These are phyloP conservation scores for Haematococcus lacustris DNA, from an alignment of 139 green algal genomes.

Conservation along the genomic window DNA sequence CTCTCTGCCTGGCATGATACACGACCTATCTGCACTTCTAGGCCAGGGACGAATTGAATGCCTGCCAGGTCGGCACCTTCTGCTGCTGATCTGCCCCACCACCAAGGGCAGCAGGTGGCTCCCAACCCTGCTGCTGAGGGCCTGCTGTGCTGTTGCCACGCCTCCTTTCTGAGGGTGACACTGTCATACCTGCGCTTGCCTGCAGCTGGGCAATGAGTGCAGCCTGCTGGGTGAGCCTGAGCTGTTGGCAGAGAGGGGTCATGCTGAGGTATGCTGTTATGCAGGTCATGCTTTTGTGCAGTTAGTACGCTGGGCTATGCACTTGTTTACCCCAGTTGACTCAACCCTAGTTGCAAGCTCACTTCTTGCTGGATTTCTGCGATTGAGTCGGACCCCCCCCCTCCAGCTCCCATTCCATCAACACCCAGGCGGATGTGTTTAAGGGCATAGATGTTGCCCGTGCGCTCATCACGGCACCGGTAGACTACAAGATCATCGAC, in stretches of 20 bases:
- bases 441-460: slow-evolving; percentile 45
- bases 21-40: no score
- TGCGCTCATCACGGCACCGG: slow-evolving; percentile 38
- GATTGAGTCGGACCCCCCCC: no score
- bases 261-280: background rate
- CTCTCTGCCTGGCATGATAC: no score
- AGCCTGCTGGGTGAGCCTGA: background rate
- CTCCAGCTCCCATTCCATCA: no score
- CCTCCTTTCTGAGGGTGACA: no score
- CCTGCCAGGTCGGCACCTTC: no score
- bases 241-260: background rate
- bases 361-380: slow-evolving; percentile 27
- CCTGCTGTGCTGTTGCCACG: background rate
- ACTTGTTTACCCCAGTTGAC: background rate
- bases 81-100: background rate
- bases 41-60: no score
- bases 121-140: background rate
- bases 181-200: no score
- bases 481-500: slow-evolving; percentile 44
- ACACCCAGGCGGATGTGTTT: slow-evolving; percentile 69
- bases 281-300: background rate
- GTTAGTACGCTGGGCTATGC: background rate
- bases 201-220: no score
- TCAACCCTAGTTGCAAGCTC: background rate
- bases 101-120: no score